These are phyloP conservation scores for Microbotryum lychnidis-dioicae DNA, from an alignment of 1,284 basidiomycete species.

Conservation along the genomic window DNA sequence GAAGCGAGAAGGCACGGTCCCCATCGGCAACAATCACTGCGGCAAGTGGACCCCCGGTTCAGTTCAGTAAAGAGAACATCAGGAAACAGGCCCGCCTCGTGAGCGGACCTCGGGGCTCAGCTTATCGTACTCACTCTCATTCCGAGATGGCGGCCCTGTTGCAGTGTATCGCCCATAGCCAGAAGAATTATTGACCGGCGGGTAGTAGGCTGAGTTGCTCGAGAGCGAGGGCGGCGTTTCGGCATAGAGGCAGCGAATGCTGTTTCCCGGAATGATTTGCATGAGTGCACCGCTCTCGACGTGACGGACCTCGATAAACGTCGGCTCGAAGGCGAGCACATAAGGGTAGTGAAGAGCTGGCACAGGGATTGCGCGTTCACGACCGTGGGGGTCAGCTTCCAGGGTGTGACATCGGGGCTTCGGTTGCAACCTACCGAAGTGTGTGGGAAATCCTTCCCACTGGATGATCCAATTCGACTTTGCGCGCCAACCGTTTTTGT, in stretches of 20 bases:
- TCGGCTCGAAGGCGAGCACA: slow-evolving; percentile 91
- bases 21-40: slow-evolving; percentile 10
- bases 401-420: background rate
- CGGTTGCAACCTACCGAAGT: slow-evolving; percentile 62
- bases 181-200: background rate
- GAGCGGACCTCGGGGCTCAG: slow-evolving; percentile 19
- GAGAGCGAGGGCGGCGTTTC: slow-evolving; percentile 75
- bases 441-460: slow-evolving; percentile 91
- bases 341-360: slow-evolving; percentile 92
- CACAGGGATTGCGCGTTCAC: background rate
- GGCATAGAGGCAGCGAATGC: slow-evolving; percentile 81
- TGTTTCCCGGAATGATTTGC: slow-evolving; percentile 76
- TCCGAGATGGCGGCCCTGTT: slow-evolving; percentile 49
- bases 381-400: background rate
- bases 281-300: slow-evolving; percentile 86
- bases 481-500: slow-evolving; percentile 89
- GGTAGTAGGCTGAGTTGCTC: slow-evolving; percentile 1
- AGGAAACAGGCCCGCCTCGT: no score
- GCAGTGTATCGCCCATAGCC: background rate
- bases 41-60: background rate
- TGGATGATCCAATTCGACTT: slow-evolving; percentile 86
- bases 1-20: slow-evolving; percentile 15
- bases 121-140: slow-evolving; percentile 42
- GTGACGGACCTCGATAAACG: slow-evolving; percentile 92
- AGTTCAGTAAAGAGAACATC: background rate